Base-by-base conservation (phyloP, 1,284 basidiomycete genomes). In the Xerocomus nothofagi region DNA sequence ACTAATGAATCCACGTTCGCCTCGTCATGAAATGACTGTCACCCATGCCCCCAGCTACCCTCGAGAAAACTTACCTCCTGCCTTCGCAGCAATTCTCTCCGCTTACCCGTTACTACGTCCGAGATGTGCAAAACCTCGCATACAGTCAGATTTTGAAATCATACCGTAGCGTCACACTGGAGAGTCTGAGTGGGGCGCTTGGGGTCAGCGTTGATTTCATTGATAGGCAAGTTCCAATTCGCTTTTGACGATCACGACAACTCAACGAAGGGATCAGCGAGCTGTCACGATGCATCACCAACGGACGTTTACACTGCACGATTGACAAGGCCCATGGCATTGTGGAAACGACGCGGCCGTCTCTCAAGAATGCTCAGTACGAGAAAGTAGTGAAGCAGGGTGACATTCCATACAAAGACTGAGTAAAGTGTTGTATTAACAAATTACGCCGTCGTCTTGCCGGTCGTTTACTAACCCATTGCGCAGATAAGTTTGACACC, bases 121-220 rank as follows among this genome's bases (percentile, higher is more conserved):
- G 95, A 44, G 97, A 98, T 71, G 95, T 98, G 91, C 86, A 96
- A 37, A 95, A 98, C 62, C 86, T 93, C 39, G 94, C 95, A 3
- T 99, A 98, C 73, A 76, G 81, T 30, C 96, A 98, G 67, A 78
- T 98, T 3, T 77, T 99, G 15, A 93, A 98, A 69, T 88, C 84
- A 15, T 99, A 99, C 70, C 81, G 89, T 41, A 91, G 87, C 54
- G 78, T 99, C 32, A 98, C 95, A 1, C 73, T 99, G 33, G 88
- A 95, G 55, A 91, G 88, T 57, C 82, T 99, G 61, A 82, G 84
- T 40, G 75, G 80, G 3, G 93, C 93, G 12, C 98, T 99, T 59
- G 96, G 96, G 23, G 95, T 98, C 29, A 85, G 84, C 46, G 80
- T 88, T 38, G 84, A 87, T 11, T 98, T 95, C 62, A 84, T 98